Percentiles rank a stretch among this genome's conserved stretches.
Evolutionary conservation across 805 yeast genomes (phyloP).

Genomic region (Candida railenensis): DNA sequence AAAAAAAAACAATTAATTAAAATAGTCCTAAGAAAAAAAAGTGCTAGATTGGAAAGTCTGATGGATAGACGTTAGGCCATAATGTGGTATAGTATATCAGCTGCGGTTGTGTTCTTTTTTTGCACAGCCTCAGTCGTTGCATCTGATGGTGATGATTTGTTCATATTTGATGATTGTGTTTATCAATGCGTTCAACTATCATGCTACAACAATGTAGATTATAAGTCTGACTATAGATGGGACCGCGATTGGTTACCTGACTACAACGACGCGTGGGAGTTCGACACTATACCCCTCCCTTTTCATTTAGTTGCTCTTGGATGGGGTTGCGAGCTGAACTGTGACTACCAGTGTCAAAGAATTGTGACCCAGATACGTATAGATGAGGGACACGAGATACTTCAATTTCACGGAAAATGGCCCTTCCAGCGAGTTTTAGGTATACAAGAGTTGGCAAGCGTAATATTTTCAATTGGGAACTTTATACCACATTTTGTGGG

Average conservation of each 20-base stretch:
- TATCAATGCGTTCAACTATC: constrained; percentile 47
- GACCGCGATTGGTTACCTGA: constrained; percentile 16
- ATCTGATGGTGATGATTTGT: constrained; percentile 63
- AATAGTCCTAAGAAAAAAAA: too few relatives aligned
- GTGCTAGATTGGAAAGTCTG: background rate
- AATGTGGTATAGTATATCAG: background rate
- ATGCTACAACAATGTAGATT: constrained; percentile 27
- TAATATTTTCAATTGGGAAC: constrained; percentile 66
- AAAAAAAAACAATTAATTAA: too few relatives aligned
- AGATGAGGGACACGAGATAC: constrained; percentile 48
- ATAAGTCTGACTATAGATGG: constrained; percentile 15
- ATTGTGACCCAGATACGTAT: constrained; percentile 59
- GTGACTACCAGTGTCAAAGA: constrained; percentile 93
- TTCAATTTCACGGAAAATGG: constrained; percentile 98
- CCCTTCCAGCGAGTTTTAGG: constrained; percentile 81
- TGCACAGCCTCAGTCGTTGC: constrained; percentile 17
- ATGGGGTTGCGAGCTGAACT: constrained; percentile 78
- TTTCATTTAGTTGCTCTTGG: constrained; percentile 44
- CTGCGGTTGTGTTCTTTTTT: background rate
- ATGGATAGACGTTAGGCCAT: background rate
- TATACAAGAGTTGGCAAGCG: constrained; percentile 80
- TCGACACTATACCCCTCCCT: constrained; percentile 41
- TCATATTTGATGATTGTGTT: constrained; percentile 55
- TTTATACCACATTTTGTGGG: constrained; percentile 50
- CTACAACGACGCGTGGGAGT: constrained; percentile 33